phyloP scores from a whole-genome alignment of 768 basidiomycete genomes.

The Megacollybia marginata region DNA sequence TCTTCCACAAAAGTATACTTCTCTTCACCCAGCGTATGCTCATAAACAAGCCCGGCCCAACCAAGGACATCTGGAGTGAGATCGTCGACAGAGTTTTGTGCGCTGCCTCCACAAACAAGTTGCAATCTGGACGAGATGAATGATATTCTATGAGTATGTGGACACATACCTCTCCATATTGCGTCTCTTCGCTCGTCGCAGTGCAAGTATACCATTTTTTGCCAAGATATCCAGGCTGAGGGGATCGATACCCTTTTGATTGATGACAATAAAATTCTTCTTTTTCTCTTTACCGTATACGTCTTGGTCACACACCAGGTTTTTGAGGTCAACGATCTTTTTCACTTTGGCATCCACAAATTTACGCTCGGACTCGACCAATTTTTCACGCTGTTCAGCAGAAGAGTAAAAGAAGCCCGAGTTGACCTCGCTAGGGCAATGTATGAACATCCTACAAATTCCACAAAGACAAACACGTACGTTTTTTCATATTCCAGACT shows the following conservation, averaged over 20 bases:
- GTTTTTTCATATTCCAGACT: constrained; percentile 99
- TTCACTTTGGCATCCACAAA: constrained; percentile 92
- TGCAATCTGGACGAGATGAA: constrained; percentile 54
- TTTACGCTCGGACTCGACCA: constrained; percentile 92
- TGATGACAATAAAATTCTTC: constrained; percentile 91
- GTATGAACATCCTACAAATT: constrained; percentile 7
- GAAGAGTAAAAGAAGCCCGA: constrained; percentile 99
- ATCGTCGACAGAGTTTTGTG: constrained; percentile 98
- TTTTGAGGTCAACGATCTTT: constrained; percentile 96
- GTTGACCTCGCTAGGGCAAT: constrained; percentile 81
- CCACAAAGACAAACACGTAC: constrained; percentile 42
- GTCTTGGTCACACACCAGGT: constrained; percentile 90
- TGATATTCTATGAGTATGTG: not conserved
- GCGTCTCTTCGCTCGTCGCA: constrained; percentile 91
- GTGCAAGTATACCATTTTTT: constrained; percentile 92
- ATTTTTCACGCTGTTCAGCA: constrained; percentile 95
- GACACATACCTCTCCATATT: constrained; percentile 90
- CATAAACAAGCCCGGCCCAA: constrained; percentile 97
- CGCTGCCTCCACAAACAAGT: constrained; percentile 87
- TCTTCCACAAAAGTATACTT: constrained; percentile 98
- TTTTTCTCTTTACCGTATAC: constrained; percentile 74
- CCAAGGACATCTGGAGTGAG: constrained; percentile 86
- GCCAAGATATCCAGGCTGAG: constrained; percentile 92
- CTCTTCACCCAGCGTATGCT: constrained; percentile 97
- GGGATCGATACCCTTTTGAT: constrained; percentile 99